Conservation (phyloP, 768 basidiomycete genomes). For the Suillus plorans region DNA sequence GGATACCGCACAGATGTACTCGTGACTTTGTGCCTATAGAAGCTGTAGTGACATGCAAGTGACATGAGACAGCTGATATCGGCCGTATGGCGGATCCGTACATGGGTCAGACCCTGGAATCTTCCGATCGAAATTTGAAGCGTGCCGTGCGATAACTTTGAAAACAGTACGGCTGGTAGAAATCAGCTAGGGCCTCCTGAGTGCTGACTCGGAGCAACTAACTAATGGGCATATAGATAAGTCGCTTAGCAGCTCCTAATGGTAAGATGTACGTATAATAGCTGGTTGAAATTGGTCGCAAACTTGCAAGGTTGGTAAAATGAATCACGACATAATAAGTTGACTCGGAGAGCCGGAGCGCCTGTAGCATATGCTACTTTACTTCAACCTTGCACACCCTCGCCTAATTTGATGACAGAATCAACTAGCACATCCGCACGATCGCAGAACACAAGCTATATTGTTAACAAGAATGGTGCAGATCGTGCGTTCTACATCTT, state of each 20-base stretch:
- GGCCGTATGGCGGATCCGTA: too few relatives aligned
- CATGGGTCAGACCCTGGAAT: too few relatives aligned
- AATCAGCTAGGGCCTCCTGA: not conserved
- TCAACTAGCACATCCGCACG: conserved; percentile 6
- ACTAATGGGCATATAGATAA: not conserved
- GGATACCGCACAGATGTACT: not conserved
- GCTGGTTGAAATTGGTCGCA: not conserved
- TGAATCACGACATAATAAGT: not conserved
- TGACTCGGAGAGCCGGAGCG: not conserved
- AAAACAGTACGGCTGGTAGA: not conserved
- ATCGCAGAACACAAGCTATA: conserved; percentile 11
- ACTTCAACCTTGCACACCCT: not conserved
- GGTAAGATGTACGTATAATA: too few relatives aligned
- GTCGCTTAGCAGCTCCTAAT: not conserved
- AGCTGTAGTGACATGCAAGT: too few relatives aligned
- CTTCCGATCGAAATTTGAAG: not conserved
- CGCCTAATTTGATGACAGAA: conserved; percentile 19
- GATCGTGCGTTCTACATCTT: conserved; percentile 34
- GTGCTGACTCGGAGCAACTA: not conserved
- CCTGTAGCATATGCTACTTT: not conserved
- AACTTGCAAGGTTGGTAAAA: not conserved
- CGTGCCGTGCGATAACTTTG: not conserved
- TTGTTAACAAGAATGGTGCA: conserved; percentile 33
- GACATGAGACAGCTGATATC: too few relatives aligned
- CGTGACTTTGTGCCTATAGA: not conserved